Percentiles rank a stretch among this genome's conserved stretches.
Evolutionary conservation across 768 basidiomycete genomes (phyloP).

Genomic region (Auriscalpium vulgare): DNA sequence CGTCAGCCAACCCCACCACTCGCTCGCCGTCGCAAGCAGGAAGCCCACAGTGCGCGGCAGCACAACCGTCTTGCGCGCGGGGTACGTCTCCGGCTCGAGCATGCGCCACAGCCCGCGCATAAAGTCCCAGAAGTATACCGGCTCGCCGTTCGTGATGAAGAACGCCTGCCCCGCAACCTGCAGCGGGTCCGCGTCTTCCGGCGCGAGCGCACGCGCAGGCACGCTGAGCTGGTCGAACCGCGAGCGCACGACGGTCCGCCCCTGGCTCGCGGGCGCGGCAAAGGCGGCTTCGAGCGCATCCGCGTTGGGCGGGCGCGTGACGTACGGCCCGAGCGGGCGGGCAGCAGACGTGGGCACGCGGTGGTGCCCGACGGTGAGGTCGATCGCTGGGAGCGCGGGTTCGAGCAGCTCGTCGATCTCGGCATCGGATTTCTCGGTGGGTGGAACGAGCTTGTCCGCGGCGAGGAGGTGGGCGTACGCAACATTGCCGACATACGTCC

Average conservation of each 20-base stretch:
- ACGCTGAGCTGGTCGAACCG: conserved; percentile 78
- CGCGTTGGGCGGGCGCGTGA: conserved; percentile 51
- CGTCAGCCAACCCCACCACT: conserved; percentile 63
- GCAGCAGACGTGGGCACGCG: conserved; percentile 74
- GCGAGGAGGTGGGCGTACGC: conserved; percentile 92
- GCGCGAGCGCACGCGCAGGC: conserved; percentile 41
- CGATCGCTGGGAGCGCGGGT: conserved; percentile 50
- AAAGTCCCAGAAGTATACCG: conserved; percentile 95
- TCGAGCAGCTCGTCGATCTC: conserved; percentile 31
- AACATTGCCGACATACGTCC: conserved; percentile 95
- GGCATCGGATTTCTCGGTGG: conserved; percentile 32
- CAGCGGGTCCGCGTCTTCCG: conserved; percentile 39
- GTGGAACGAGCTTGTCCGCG: conserved; percentile 70
- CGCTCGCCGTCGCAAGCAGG: conserved; percentile 60
- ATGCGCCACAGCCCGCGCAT: conserved; percentile 70
- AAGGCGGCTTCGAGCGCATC: conserved; percentile 51
- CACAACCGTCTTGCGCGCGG: conserved; percentile 43
- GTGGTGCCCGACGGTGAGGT: conserved; percentile 52
- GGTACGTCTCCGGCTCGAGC: conserved; percentile 33
- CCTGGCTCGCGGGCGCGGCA: conserved; percentile 36
- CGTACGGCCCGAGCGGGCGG: conserved; percentile 77
- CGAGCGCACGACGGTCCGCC: conserved; percentile 56
- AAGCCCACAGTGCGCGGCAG: conserved; percentile 63
- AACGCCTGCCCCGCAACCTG: conserved; percentile 89
- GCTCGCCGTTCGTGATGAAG: conserved; percentile 97